Conservation (phyloP, 116 monocot species). For the Dioscorea cayenensis region DNA sequence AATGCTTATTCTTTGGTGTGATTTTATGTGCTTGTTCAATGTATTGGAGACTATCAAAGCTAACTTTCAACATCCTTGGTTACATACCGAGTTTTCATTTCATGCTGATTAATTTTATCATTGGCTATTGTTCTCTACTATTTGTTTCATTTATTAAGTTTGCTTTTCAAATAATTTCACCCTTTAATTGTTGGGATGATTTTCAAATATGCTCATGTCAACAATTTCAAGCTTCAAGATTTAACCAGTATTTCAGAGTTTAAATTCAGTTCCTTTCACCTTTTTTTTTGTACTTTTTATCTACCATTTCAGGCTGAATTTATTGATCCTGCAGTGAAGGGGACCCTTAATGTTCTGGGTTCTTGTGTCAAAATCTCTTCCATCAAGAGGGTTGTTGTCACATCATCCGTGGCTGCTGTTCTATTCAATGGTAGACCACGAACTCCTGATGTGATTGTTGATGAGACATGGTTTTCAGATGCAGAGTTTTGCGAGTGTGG, state of each 20-base stretch:
- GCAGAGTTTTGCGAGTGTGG: constrained; percentile 24
- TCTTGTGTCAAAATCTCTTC: constrained; percentile 49
- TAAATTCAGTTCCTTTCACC: neutral
- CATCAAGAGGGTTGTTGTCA: constrained; percentile 56
- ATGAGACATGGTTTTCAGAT: constrained; percentile 76
- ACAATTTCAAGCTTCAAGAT: too few relatives aligned
- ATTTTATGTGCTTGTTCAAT: too few relatives aligned
- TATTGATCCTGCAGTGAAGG: constrained; percentile 72
- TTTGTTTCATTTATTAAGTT: too few relatives aligned
- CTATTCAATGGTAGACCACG: constrained; percentile 31
- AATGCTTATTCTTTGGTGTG: too few relatives aligned
- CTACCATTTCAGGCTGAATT: constrained; percentile 42
- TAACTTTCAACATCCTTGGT: too few relatives aligned
- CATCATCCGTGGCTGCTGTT: constrained; percentile 67
- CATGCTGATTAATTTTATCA: too few relatives aligned
- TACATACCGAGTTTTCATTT: too few relatives aligned
- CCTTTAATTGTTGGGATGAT: too few relatives aligned
- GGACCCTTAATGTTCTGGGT: constrained; percentile 59
- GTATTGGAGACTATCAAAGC: too few relatives aligned
- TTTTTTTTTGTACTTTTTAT: neutral
- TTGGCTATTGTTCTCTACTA: too few relatives aligned
- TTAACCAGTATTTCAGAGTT: neutral
- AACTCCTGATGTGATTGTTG: constrained; percentile 53
- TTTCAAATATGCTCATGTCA: too few relatives aligned
- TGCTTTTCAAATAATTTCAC: too few relatives aligned